Conservation (phyloP, 2,329 filamentous ascomycete genomes). For the Juglanconis sp. region DNA sequence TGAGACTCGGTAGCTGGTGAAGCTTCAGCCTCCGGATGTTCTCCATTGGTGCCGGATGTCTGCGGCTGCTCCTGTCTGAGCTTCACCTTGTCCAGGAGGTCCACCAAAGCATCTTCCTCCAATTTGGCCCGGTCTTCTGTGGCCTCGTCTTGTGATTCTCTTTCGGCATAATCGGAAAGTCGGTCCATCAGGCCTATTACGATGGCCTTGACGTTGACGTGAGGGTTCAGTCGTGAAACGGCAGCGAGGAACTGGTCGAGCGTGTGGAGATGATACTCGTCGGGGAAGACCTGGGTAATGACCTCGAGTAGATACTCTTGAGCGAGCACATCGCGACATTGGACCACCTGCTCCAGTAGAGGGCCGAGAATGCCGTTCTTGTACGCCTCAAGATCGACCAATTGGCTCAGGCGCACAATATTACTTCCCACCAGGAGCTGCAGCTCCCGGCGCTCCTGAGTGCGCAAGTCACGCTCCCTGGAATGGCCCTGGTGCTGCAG, state of each 20-base stretch:
- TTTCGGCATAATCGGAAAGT: constrained; percentile 87
- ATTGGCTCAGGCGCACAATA: constrained; percentile 86
- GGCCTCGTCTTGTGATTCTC: constrained; percentile 72
- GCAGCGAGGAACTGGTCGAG: constrained; percentile 92
- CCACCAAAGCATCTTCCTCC: constrained; percentile 79
- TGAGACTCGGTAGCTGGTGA: constrained; percentile 30
- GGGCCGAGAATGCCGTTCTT: constrained; percentile 86
- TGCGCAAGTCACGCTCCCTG: constrained; percentile 86
- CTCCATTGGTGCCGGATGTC: constrained; percentile 34
- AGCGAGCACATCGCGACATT: constrained; percentile 92
- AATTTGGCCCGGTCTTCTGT: constrained; percentile 69
- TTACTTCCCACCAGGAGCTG: constrained; percentile 96
- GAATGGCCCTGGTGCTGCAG: constrained; percentile 97
- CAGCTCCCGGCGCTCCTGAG: constrained; percentile 90
- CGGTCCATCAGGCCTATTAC: constrained; percentile 98
- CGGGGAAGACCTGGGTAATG: constrained; percentile 97
- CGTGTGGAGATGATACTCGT: constrained; percentile 96
- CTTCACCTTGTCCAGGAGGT: constrained; percentile 73
- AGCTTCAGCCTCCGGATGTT: constrained; percentile 29
- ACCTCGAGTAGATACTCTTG: constrained; percentile 98
- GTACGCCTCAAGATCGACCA: constrained; percentile 93
- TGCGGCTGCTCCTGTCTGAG: constrained; percentile 55
- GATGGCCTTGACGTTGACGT: constrained; percentile 97
- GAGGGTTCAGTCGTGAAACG: constrained; percentile 87
- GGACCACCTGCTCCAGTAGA: constrained; percentile 91